A percentile compares a stretch with the other conserved stretches of the same genome.
Conservation (phyloP, 2,329 filamentous ascomycete species). For the Diaporthe ilicicola region DNA sequence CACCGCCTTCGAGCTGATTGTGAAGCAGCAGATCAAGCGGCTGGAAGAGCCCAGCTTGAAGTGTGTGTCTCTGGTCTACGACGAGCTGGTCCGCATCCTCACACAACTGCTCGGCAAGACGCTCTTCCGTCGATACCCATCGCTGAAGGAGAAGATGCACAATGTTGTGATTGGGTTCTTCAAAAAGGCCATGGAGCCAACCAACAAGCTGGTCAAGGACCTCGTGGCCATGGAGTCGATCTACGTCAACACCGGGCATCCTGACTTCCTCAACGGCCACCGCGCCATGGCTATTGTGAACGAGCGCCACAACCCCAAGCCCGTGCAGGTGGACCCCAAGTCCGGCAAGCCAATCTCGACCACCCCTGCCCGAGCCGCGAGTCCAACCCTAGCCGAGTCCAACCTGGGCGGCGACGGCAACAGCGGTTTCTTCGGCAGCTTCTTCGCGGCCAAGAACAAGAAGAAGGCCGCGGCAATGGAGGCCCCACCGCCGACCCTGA, state of each 20-base stretch:
- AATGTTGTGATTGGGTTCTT: slow-evolving; percentile 92
- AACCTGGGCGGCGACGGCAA: slow-evolving; percentile 60
- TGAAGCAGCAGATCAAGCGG: slow-evolving; percentile 98
- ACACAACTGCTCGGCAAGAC: slow-evolving; percentile 88
- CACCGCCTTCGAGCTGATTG: slow-evolving; percentile 97
- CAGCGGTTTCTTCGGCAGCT: slow-evolving; percentile 94
- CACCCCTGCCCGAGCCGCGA: slow-evolving; percentile 76
- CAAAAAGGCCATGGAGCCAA: slow-evolving; percentile 98
- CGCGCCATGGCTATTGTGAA: slow-evolving; percentile 96
- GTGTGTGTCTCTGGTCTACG: slow-evolving; percentile 96
- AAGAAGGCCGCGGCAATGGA: slow-evolving; percentile 99
- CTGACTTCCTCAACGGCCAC: slow-evolving; percentile 96
- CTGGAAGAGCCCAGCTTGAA: slow-evolving; percentile 96
- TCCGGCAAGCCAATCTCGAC: slow-evolving; percentile 88
- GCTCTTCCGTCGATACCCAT: slow-evolving; percentile 92
- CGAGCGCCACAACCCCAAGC: slow-evolving; percentile 87
- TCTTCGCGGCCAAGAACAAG: slow-evolving; percentile 99
- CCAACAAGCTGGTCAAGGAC: slow-evolving; percentile 95
- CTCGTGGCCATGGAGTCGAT: slow-evolving; percentile 94
- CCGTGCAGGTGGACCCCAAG: slow-evolving; percentile 96
- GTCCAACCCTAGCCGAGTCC: slow-evolving; percentile 70
- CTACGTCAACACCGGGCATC: slow-evolving; percentile 98
- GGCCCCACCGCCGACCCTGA: slow-evolving; percentile 88
- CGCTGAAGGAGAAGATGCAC: slow-evolving; percentile 96
- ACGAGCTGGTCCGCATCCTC: slow-evolving; percentile 95